Percentiles rank a stretch among this genome's conserved stretches.
Conservation (phyloP, 202 grass and related monocot species). For the Brachypodium distachyon region DNA sequence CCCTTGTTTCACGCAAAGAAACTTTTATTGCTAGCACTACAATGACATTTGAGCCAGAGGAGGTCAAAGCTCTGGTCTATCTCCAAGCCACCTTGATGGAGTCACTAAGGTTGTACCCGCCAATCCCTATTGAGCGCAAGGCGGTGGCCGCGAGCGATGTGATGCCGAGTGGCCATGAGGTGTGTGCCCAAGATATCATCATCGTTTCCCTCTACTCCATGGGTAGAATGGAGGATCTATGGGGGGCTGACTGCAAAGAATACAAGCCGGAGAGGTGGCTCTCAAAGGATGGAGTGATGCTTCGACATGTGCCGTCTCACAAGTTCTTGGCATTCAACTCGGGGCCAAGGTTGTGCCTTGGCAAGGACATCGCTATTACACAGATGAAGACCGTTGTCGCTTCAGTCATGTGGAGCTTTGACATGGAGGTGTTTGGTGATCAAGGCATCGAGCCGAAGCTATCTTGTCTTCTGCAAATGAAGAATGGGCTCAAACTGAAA, state of each 20-base stretch:
- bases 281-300: slow-evolving; percentile 1
- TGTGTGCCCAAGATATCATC: background rate
- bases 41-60: slow-evolving; percentile 12
- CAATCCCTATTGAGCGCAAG: slow-evolving; percentile 27
- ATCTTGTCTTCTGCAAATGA: slow-evolving; percentile 31
- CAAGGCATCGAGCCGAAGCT: slow-evolving; percentile 25
- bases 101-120: slow-evolving; percentile 30
- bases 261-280: slow-evolving; percentile 39
- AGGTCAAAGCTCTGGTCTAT: slow-evolving; percentile 16
- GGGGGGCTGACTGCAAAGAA: slow-evolving; percentile 31
- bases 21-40: background rate
- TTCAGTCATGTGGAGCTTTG: slow-evolving; percentile 35
- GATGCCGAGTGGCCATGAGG: slow-evolving; percentile 34
- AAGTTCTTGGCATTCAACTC: slow-evolving; percentile 52
- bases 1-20: background rate
- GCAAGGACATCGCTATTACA: slow-evolving; percentile 28
- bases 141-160: background rate
- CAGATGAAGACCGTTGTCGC: slow-evolving; percentile 34
- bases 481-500: slow-evolving; percentile 32
- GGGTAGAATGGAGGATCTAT: slow-evolving; percentile 26
- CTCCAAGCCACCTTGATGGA: slow-evolving; percentile 31
- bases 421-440: slow-evolving; percentile 29
- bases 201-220: slow-evolving; percentile 30
- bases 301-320: slow-evolving; percentile 29
- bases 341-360: slow-evolving; percentile 36